Base-by-base conservation (phyloP, 441 rosid species). In the Gossypium gossypioides region DNA sequence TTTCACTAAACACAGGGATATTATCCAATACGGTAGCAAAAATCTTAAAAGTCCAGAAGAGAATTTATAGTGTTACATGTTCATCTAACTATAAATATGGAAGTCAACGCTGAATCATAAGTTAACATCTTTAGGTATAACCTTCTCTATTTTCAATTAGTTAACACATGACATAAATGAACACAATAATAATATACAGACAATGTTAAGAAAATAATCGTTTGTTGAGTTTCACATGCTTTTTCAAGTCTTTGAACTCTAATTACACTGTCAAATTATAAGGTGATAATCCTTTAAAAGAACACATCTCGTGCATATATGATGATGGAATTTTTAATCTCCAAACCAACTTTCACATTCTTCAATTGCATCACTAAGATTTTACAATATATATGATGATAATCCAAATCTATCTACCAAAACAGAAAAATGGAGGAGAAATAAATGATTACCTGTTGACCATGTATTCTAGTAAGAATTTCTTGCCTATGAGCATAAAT, bases 401-500 rank as follows among this genome's bases (percentile, higher is more conserved):
- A 52, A 52, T 52, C 9, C 22, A 18, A 52, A 52, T n/a, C 16
- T 48, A 48, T 48, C 18, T 48, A 12, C 54, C 54, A 42, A 18
- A 22, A 46, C 10, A 18, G 29, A 71, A 19, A 68, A n/a, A 10
- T 13, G 48, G 40, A 0, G 27, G 22, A 68, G 19, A 61, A 51
- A 71, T 2, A 21, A 27, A 9, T 29, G 34, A 25, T 16, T 71
- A 91, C 96, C 92, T 87, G 89, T 37, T 76, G 68, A 2, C 70
- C 69, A 71, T 81, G 78, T 67, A 91, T 83, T 72, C 34, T 75
- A 51, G 44, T 69, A 72, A 91, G 83, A 74, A 91, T 84, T 29
- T 74, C 81, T 29, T 65, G 73, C 56, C 94, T 68, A 61, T 72
- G 62, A 18, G 85, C 79, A 51, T 89, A 91, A 61, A 91, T 89